A percentile compares a stretch with the other conserved stretches of the same genome.
phyloP scores from a whole-genome alignment of 2,329 filamentous ascomycete species.

The Colletotrichum coccodes region DNA sequence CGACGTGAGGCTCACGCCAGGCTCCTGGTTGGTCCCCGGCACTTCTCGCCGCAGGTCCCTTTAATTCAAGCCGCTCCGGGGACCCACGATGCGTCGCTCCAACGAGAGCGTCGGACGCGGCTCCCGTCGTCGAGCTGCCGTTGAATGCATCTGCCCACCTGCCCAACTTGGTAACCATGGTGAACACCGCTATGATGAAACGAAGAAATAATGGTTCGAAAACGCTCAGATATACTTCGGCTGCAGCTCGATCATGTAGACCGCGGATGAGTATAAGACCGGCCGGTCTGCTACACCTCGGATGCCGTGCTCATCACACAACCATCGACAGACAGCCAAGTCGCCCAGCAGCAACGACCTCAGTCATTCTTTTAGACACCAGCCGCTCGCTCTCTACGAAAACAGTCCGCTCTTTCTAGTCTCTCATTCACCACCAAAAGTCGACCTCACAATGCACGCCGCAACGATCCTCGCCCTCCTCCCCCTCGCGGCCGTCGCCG shows the following conservation, averaged over 20 bases:
- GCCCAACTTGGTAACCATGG: not conserved
- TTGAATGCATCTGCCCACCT: not conserved
- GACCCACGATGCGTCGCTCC: not conserved
- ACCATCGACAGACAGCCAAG: not conserved
- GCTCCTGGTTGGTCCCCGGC: conserved; percentile 20
- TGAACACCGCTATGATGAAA: not conserved
- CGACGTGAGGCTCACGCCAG: conserved; percentile 9
- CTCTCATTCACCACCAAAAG: not conserved
- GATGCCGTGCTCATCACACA: not conserved
- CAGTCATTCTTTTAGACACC: conserved; percentile 15
- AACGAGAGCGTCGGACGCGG: not conserved
- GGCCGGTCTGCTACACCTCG: not conserved
- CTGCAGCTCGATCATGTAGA: not conserved
- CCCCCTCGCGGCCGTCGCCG: conserved; percentile 19
- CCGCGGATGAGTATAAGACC: not conserved
- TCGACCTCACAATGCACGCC: conserved; percentile 23
- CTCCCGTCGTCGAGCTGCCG: not conserved
- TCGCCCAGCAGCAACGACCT: not conserved
- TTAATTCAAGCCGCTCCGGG: conserved; percentile 27
- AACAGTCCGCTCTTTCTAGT: not conserved
- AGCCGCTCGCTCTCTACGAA: not conserved
- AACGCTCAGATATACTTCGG: not conserved
- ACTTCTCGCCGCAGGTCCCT: conserved; percentile 7
- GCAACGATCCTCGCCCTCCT: conserved; percentile 25
- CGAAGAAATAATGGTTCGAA: not conserved